Evolutionary conservation across 352 stramenopile species (phyloP), one percentile per base, ranked within the genome.

Genomic region (Phytophthora aleatoria): DNA sequence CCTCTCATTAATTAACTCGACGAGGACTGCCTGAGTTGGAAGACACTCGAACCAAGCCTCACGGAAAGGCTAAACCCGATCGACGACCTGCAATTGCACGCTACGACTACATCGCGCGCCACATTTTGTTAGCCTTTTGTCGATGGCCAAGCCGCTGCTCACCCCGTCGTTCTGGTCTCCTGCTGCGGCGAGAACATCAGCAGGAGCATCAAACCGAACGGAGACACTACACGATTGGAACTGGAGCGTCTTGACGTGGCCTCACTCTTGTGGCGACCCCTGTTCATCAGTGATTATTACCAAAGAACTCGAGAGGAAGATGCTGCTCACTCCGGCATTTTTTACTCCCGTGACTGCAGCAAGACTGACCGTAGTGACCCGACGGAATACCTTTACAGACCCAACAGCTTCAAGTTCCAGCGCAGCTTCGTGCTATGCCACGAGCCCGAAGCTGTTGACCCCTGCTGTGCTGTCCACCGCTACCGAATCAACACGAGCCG

Each of bases 1-100:
- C 5, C 24, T 51, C 15, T 39, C 54, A 61, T 54, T 61, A 15
- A 36, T 35, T 24, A 12, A 55, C 33, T 48, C 26, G 44, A 39
- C 55, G 11, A 54, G 20, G 38, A 41, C 42, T 8, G 3, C n/a
- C 45, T 20, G 20, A 27, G 39, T 45, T 49, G 12, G 3, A 47
- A 15, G 16, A 12, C 8, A 5, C 27, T 35, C 27, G 6, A 51
- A 16, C 8, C 16, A 28, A 28, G 16, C 41, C 41, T 15, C 41
- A 49, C 24, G 20, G 42, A 49, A 49, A 31, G 42, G 20, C 42
- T 8, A 1, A 49, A 49, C 20, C 20, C 24, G 42, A n/a, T 33
- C 42, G 42, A 30, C 42, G 20, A 49, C 20, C 20, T 20, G 20
- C 20, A 20, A 20, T 31, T 31, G 20, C 42, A 49, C 12, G 42